Conservation (phyloP, 192 early-diverging fungal species). For the Podila verticillata region DNA sequence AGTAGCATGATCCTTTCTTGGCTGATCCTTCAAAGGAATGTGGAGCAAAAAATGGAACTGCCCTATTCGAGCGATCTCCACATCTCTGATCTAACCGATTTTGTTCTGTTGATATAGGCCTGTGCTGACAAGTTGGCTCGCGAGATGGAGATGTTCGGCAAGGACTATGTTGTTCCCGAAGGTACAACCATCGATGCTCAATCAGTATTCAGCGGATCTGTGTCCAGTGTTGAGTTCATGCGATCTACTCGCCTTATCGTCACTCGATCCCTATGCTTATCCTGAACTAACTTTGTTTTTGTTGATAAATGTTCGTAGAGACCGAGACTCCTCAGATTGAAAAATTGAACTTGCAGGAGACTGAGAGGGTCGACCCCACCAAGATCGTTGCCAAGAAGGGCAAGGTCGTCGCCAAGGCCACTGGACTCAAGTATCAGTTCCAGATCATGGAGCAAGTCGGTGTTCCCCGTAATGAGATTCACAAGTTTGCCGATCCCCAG, state of each 20-base stretch:
- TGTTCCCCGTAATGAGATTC: conserved; percentile 88
- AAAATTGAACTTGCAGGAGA: conserved; percentile 53
- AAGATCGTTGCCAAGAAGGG: conserved; percentile 81
- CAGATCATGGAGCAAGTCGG: conserved; percentile 95
- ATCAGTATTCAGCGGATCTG: background rate
- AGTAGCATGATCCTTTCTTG: background rate
- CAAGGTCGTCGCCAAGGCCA: conserved; percentile 90
- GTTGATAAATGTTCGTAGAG: conserved; percentile 14
- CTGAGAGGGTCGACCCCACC: conserved; percentile 62
- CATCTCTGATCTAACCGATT: conserved; percentile 3
- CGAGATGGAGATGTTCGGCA: conserved; percentile 87
- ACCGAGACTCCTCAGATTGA: conserved; percentile 48
- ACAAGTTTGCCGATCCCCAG: conserved; percentile 88
- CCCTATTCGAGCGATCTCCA: background rate
- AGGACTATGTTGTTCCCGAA: conserved; percentile 50
- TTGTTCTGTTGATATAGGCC: conserved; percentile 59
- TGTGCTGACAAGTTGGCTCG: conserved; percentile 88
- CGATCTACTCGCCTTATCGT: conserved; percentile 53
- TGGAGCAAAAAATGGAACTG: background rate
- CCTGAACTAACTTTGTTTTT: conserved; percentile 19
- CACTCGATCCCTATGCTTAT: background rate
- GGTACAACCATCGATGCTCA: conserved; percentile 10
- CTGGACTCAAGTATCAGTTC: conserved; percentile 91
- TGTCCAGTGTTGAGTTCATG: background rate
- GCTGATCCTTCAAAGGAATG: background rate